Percentiles rank a stretch among this genome's conserved stretches.
Evolutionary conservation across 2,329 filamentous ascomycete species (phyloP).

Genomic region (Arthrobotrys conoides): DNA sequence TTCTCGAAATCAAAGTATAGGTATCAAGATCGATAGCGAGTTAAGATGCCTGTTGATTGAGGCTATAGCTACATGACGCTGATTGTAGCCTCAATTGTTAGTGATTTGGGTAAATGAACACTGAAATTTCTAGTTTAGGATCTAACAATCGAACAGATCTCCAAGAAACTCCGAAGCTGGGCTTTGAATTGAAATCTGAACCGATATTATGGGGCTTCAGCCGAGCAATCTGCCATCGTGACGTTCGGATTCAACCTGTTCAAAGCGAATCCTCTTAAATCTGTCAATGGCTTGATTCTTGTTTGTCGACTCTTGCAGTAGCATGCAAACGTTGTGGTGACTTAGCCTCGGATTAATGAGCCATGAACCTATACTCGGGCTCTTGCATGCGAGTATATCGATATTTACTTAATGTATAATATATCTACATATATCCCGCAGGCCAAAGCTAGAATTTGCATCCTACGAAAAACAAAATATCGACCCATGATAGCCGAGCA

Average conservation of each 20-base stretch:
- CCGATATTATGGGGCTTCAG: neutral
- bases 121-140: neutral
- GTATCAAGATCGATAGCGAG: neutral
- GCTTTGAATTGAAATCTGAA: conserved; percentile 3
- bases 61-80: neutral
- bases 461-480: neutral
- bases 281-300: neutral
- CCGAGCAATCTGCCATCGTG: neutral
- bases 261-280: neutral
- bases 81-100: neutral
- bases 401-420: no score
- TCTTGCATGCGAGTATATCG: neutral
- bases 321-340: neutral
- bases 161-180: neutral
- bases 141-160: neutral
- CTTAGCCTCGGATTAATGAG: neutral
- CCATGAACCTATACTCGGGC: conserved; percentile 2
- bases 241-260: conserved; percentile 3
- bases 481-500: neutral
- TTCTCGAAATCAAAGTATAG: neutral
- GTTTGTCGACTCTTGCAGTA: neutral
- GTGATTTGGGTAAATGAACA: neutral
- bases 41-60: neutral
- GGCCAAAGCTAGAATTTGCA: neutral
- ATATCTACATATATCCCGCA: no score